A percentile compares a stretch with the other conserved stretches of the same genome.
Evolutionary conservation across 2,329 filamentous ascomycete genomes (phyloP).

Genomic region (Didymella keratinophila): DNA sequence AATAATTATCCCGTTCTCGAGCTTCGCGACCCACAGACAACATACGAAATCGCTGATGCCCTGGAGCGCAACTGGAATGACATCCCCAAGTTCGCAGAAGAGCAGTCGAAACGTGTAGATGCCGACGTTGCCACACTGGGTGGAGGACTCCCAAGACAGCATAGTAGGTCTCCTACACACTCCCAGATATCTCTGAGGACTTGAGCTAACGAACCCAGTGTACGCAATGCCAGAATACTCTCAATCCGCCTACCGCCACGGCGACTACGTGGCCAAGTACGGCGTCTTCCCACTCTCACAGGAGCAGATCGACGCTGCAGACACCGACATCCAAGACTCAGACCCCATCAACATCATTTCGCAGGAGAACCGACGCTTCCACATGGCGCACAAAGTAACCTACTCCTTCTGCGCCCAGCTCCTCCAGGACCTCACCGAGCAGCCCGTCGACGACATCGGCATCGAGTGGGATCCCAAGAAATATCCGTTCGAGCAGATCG

Average conservation of each 20-base stretch:
- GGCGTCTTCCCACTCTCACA: slow-evolving; percentile 54
- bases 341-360: slow-evolving; percentile 43
- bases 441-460: slow-evolving; percentile 49
- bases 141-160: slow-evolving; percentile 33
- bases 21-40: slow-evolving; percentile 56
- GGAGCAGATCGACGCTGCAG: slow-evolving; percentile 52
- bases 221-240: slow-evolving; percentile 53
- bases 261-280: slow-evolving; percentile 59
- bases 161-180: slow-evolving; percentile 23
- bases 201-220: slow-evolving; percentile 20
- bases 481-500: slow-evolving; percentile 59
- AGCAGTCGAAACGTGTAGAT: slow-evolving; percentile 55
- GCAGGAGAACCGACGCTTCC: slow-evolving; percentile 31
- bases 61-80: slow-evolving; percentile 40
- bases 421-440: slow-evolving; percentile 56
- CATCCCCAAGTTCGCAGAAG: slow-evolving; percentile 37
- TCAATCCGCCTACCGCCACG: slow-evolving; percentile 59
- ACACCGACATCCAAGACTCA: slow-evolving; percentile 40
- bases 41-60: slow-evolving; percentile 51
- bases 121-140: slow-evolving; percentile 38
- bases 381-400: slow-evolving; percentile 29
- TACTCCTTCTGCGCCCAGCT: slow-evolving; percentile 57
- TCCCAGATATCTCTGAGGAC: background rate
- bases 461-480: slow-evolving; percentile 57
- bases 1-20: slow-evolving; percentile 60